A percentile compares a stretch with the other conserved stretches of the same genome.
These are phyloP conservation scores for Phylloporus scabripes DNA, from an alignment of 768 basidiomycete genomes.

Conservation along the genomic window DNA sequence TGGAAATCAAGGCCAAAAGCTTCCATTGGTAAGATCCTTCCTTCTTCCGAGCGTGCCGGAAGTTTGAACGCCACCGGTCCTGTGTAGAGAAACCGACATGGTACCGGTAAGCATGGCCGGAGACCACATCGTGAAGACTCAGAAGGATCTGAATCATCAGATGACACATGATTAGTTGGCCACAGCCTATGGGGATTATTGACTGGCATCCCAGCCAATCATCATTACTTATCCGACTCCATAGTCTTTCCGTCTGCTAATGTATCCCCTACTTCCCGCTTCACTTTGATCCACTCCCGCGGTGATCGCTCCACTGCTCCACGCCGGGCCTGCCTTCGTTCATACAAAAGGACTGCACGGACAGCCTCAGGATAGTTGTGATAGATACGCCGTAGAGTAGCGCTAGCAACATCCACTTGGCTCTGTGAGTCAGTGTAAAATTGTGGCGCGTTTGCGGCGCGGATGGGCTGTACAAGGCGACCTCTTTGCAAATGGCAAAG, in stretches of 20 bases:
- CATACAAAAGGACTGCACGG: conserved; percentile 29
- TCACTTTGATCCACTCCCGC: conserved; percentile 18
- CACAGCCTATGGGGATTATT: conserved; percentile 10
- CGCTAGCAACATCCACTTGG: conserved; percentile 31
- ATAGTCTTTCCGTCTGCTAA: conserved; percentile 21
- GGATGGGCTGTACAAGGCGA: conserved; percentile 40
- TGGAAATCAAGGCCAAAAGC: conserved; percentile 85
- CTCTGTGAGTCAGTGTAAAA: conserved; percentile 21
- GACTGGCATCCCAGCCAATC: conserved; percentile 10
- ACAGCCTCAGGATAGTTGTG: conserved; percentile 46
- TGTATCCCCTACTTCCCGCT: conserved; percentile 19
- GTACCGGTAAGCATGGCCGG: conserved; percentile 54
- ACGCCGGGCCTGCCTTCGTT: conserved; percentile 28
- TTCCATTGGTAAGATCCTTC: conserved; percentile 63
- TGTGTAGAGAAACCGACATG: conserved; percentile 73
- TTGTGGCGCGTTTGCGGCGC: conserved; percentile 15
- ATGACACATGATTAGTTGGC: conserved; percentile 36
- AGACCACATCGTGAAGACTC: conserved; percentile 56
- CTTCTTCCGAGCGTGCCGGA: conserved; percentile 19
- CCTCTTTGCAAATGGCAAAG: conserved; percentile 49
- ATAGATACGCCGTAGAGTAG: conserved; percentile 43
- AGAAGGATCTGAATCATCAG: conserved; percentile 66
- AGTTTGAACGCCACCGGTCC: conserved; percentile 17
- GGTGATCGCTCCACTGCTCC: conserved; percentile 11
- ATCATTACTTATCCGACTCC: conserved; percentile 19